Conservation (phyloP, 768 basidiomycete genomes). For the Arthromyces matolae region DNA sequence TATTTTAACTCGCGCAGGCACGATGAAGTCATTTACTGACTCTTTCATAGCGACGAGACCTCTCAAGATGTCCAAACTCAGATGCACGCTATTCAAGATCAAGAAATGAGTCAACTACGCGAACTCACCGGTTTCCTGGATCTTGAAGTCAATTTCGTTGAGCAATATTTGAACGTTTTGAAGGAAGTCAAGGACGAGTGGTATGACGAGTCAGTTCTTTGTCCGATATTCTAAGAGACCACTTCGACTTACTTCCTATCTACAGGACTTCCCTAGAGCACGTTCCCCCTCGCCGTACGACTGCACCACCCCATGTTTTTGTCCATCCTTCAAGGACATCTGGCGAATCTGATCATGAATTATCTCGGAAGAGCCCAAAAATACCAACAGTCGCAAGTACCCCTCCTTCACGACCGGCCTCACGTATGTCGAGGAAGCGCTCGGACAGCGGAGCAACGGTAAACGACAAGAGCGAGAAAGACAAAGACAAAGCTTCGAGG, state of each 20-base stretch:
- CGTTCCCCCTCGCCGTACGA: constrained; percentile 11
- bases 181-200: constrained; percentile 65
- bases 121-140: constrained; percentile 73
- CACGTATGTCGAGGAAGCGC: constrained; percentile 62
- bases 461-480: constrained; percentile 32
- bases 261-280: constrained; percentile 10
- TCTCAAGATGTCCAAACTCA: constrained; percentile 79
- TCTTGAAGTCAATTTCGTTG: constrained; percentile 68
- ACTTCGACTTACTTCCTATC: not conserved
- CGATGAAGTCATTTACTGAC: constrained; percentile 3
- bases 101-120: constrained; percentile 66
- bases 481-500: constrained; percentile 36
- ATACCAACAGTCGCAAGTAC: constrained; percentile 40
- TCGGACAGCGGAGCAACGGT: constrained; percentile 52
- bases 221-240: not conserved
- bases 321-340: constrained; percentile 12
- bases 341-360: constrained; percentile 34
- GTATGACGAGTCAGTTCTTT: constrained; percentile 49
- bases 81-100: constrained; percentile 77
- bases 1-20: not conserved
- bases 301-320: constrained; percentile 14
- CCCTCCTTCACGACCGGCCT: constrained; percentile 50
- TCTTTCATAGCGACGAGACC: constrained; percentile 67
- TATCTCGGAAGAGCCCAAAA: constrained; percentile 26
- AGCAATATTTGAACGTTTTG: constrained; percentile 70